These are phyloP conservation scores for Lasiodiplodia citricola DNA, from an alignment of 2,329 filamentous ascomycete species.

Conservation along the genomic window DNA sequence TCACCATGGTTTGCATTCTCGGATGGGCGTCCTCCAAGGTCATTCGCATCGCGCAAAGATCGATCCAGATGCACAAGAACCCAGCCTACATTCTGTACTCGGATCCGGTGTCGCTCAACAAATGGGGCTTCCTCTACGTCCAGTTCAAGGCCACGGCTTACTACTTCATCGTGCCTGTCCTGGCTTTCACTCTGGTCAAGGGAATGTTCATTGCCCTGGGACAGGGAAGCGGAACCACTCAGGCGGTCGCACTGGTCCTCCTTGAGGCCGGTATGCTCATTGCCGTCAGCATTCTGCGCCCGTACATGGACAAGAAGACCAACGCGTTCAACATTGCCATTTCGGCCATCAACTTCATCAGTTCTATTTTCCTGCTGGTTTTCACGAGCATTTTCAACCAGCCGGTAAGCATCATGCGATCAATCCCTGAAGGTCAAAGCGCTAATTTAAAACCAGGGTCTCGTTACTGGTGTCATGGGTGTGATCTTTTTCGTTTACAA, in stretches of 20 bases:
- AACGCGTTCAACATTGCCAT: slow-evolving; percentile 97
- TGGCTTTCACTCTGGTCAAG: slow-evolving; percentile 84
- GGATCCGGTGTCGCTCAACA: slow-evolving; percentile 90
- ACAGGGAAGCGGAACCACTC: slow-evolving; percentile 72
- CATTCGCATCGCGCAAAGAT: slow-evolving; percentile 84
- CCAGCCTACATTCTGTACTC: slow-evolving; percentile 97
- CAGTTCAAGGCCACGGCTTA: slow-evolving; percentile 95
- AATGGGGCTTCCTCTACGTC: slow-evolving; percentile 97
- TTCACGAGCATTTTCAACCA: slow-evolving; percentile 88
- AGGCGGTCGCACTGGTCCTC: slow-evolving; percentile 81
- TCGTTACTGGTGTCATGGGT: slow-evolving; percentile 87
- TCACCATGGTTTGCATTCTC: slow-evolving; percentile 78
- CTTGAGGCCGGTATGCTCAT: slow-evolving; percentile 82
- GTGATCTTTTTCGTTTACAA: slow-evolving; percentile 90
- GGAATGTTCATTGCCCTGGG: slow-evolving; percentile 84
- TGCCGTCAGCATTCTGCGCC: slow-evolving; percentile 77
- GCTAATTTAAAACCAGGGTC: slow-evolving; percentile 52
- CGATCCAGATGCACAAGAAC: slow-evolving; percentile 90
- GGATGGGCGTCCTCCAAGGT: slow-evolving; percentile 90
- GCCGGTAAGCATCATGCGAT: slow-evolving; percentile 59
- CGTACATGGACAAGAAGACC: slow-evolving; percentile 99
- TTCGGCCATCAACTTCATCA: slow-evolving; percentile 86
- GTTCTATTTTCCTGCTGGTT: slow-evolving; percentile 84
- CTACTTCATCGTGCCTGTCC: slow-evolving; percentile 85
- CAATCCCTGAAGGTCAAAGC: background rate